Percentiles rank a stretch among this genome's conserved stretches.
Conservation (phyloP, 768 basidiomycete genomes). For the Tylopilus vinaceipallidus region DNA sequence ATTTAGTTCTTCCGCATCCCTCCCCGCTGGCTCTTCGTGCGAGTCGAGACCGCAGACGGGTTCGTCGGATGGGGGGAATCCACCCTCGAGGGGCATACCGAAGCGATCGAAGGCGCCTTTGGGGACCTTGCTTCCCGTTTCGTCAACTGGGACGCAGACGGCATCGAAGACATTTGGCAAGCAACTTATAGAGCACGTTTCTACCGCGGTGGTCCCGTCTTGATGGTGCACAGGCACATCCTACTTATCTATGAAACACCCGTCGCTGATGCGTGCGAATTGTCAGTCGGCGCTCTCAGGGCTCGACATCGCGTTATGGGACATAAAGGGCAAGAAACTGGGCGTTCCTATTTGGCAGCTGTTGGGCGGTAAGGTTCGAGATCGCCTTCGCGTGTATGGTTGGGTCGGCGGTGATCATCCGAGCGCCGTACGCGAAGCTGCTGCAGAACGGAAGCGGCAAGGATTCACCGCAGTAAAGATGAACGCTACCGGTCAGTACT, state of each 20-base stretch:
- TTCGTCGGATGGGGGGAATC: conserved; percentile 74
- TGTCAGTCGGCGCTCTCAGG: conserved; percentile 57
- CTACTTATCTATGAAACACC: no score
- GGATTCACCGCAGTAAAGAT: conserved; percentile 74
- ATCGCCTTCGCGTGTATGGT: conserved; percentile 55
- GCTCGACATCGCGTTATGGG: conserved; percentile 71
- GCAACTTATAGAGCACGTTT: conserved; percentile 65
- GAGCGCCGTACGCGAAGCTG: conserved; percentile 48
- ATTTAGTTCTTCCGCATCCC: conserved; percentile 61
- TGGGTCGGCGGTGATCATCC: conserved; percentile 54
- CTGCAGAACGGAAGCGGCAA: conserved; percentile 51
- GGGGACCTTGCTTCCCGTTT: conserved; percentile 59
- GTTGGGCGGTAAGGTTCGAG: conserved; percentile 66
- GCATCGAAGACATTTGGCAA: conserved; percentile 75
- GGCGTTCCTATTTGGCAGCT: conserved; percentile 65
- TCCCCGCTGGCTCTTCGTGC: conserved; percentile 71
- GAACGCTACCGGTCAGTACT: conserved; percentile 54
- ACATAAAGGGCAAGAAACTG: conserved; percentile 76
- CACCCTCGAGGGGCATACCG: conserved; percentile 70
- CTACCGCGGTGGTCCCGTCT: conserved; percentile 68
- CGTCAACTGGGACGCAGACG: conserved; percentile 57
- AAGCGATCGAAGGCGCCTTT: conserved; percentile 69
- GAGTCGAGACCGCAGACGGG: conserved; percentile 62
- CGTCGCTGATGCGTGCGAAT: not conserved
- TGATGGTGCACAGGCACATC: conserved; percentile 48